Conservation (phyloP, 352 stramenopile species). For the Globisporangium heterothallicum region DNA sequence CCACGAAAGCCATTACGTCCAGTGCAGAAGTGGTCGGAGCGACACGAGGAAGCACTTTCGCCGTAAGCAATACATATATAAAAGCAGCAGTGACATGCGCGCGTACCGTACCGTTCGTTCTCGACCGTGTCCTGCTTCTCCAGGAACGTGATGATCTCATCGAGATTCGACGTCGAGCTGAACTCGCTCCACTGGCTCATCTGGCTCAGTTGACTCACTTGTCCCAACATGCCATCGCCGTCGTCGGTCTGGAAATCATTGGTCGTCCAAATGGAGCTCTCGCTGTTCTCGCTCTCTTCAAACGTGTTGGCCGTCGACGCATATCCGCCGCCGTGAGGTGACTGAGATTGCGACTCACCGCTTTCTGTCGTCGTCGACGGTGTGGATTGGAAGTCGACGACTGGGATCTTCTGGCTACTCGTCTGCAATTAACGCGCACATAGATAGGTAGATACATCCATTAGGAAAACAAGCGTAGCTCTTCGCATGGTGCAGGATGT, state of each 20-base stretch:
- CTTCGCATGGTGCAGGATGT: neutral
- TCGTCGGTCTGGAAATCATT: constrained; percentile 41
- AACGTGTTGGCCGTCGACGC: constrained; percentile 21
- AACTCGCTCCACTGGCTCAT: constrained; percentile 81
- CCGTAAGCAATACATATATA: too few species aligned
- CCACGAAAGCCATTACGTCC: too few species aligned
- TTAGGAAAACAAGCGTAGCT: neutral
- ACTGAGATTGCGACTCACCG: constrained; percentile 40
- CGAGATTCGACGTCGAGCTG: constrained; percentile 77
- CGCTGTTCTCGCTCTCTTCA: constrained; percentile 56
- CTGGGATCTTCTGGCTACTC: constrained; percentile 21
- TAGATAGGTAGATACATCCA: neutral
- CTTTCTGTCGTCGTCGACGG: constrained; percentile 11
- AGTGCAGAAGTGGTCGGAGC: too few species aligned
- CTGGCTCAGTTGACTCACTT: constrained; percentile 65
- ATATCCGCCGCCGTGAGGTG: constrained; percentile 19
- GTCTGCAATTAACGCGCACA: too few species aligned
- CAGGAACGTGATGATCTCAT: constrained; percentile 83
- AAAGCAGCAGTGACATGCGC: neutral
- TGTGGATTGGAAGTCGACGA: constrained; percentile 8
- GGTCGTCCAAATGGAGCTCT: constrained; percentile 54
- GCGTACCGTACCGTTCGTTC: constrained; percentile 36
- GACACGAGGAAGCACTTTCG: too few species aligned
- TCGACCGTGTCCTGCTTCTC: constrained; percentile 74
- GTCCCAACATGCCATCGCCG: constrained; percentile 26